Evolutionary conservation across 306 rosid genomes (phyloP).

Genomic region (Rosa chinensis): DNA sequence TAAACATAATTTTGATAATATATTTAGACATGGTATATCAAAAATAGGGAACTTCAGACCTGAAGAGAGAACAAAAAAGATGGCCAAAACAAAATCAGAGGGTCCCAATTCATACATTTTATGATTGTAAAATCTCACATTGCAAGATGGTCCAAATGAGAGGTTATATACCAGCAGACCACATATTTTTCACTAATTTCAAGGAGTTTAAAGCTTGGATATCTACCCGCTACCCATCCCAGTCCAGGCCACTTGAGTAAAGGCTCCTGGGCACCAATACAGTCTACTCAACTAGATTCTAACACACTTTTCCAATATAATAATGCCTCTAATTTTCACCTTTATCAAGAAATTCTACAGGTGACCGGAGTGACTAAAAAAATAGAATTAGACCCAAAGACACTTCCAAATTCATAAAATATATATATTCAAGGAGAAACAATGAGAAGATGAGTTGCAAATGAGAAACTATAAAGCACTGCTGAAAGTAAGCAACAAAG

Average conservation of each 20-base stretch:
- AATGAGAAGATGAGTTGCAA: neutral
- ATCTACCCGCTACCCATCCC: neutral
- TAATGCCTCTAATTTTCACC: neutral
- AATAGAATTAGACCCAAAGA: neutral
- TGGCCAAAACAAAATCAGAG: neutral
- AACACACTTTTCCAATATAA: neutral
- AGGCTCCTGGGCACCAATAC: neutral
- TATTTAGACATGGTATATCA: neutral
- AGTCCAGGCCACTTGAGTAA: neutral
- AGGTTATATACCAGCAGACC: neutral
- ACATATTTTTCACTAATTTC: neutral
- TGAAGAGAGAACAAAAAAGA: neutral
- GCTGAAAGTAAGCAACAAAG: neutral
- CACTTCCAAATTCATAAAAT: neutral
- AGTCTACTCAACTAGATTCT: neutral
- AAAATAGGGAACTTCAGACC: neutral
- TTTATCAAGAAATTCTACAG: neutral
- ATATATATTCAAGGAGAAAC: neutral
- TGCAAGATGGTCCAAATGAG: neutral
- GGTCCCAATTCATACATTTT: neutral
- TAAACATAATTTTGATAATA: neutral
- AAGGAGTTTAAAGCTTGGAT: neutral
- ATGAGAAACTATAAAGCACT: neutral
- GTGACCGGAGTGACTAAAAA: neutral
- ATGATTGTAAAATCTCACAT: too few relatives aligned